phyloP scores from a whole-genome alignment of 495 filamentous ascomycete species.

The Tuber magnatum region DNA sequence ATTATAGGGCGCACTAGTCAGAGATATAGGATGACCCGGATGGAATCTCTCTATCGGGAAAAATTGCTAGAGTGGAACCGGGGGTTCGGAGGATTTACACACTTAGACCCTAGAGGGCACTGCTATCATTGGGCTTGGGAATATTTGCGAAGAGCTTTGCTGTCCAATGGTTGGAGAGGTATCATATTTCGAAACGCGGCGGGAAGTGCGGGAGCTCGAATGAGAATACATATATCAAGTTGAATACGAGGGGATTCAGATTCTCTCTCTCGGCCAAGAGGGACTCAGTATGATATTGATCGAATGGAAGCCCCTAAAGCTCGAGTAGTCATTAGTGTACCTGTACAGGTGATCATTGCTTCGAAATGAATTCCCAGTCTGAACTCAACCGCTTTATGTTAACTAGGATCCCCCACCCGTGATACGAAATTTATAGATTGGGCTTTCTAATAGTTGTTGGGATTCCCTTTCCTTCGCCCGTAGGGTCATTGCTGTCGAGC shows the following conservation, averaged over 20 bases:
- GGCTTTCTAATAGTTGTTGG: neutral
- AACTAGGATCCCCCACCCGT: neutral
- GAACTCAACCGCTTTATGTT: neutral
- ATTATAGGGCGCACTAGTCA: neutral
- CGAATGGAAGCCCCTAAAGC: neutral
- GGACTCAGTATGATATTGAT: neutral
- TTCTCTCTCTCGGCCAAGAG: neutral
- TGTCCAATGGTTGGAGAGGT: neutral
- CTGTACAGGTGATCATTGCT: neutral
- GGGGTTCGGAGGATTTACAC: neutral
- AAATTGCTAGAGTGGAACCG: neutral
- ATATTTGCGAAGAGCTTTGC: neutral
- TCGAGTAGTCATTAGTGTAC: neutral
- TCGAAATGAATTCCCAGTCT: neutral
- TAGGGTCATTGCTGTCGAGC: neutral
- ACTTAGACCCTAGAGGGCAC: neutral
- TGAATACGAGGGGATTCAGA: neutral
- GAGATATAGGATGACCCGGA: neutral
- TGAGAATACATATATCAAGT: too few species aligned
- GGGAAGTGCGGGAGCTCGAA: neutral
- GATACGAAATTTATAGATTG: neutral
- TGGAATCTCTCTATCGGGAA: neutral
- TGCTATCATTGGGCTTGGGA: neutral
- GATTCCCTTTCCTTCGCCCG: neutral
- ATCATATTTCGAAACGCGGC: neutral